Evolutionary conservation across 495 filamentous ascomycete genomes (phyloP).

Genomic region (Cairneyella variabilis): DNA sequence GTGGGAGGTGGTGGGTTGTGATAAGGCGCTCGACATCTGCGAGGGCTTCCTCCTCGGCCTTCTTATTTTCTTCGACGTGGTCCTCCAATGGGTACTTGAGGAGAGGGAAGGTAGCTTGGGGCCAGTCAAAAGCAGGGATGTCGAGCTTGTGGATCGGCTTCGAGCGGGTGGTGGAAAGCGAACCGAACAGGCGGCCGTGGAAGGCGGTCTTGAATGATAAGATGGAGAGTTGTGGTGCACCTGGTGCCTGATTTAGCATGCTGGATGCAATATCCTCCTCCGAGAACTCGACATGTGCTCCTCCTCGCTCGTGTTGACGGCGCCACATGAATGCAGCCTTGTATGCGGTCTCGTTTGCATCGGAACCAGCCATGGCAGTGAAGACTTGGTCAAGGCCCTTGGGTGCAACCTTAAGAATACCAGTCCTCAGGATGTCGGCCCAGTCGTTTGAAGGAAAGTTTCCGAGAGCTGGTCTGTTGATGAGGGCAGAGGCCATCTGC

Average conservation of each 20-base stretch:
- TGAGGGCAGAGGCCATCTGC: constrained; percentile 77
- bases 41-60: constrained; percentile 81
- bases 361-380: constrained; percentile 91
- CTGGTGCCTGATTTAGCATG: constrained; percentile 85
- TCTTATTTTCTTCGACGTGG: constrained; percentile 74
- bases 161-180: constrained; percentile 86
- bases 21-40: constrained; percentile 86
- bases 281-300: constrained; percentile 76
- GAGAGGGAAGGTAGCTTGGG: constrained; percentile 85
- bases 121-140: constrained; percentile 98
- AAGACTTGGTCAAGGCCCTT: constrained; percentile 94
- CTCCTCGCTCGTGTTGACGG: constrained; percentile 83
- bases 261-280: constrained; percentile 69
- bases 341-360: constrained; percentile 99
- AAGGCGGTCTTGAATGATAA: constrained; percentile 91
- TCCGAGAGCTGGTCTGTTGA: constrained; percentile 93
- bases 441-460: constrained; percentile 95
- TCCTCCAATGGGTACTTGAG: constrained; percentile 91
- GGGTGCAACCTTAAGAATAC: constrained; percentile 83
- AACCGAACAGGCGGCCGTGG: constrained; percentile 94
- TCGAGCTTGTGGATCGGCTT: constrained; percentile 99
- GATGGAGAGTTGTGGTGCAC: constrained; percentile 82
- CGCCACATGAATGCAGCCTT: constrained; percentile 99
- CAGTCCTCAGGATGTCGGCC: constrained; percentile 79
- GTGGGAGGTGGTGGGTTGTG: constrained; percentile 78